Evolutionary conservation across 805 yeast genomes (phyloP), one percentile per base, ranked within the genome.

Genomic region (Wickerhamiella sorbophila): DNA sequence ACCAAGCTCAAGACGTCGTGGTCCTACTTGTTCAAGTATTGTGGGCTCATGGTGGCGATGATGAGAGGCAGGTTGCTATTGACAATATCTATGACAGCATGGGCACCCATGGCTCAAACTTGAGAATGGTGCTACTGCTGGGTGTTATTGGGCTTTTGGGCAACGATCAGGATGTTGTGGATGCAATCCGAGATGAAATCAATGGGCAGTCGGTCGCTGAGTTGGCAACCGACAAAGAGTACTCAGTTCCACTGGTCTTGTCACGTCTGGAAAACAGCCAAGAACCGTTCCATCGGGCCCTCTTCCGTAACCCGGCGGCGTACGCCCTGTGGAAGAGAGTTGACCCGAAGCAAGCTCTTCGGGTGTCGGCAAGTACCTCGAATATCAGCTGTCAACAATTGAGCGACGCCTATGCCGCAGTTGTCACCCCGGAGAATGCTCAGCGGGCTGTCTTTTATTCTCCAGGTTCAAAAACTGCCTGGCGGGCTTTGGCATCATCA

Each of bases 91-190:
- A 81, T 50, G 67, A 70, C 19, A 74, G 69, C 51, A 73, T 86
- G 33, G 78, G 72, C 45, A 65, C 62, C 3, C 59, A 71, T 43
- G 95, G 94, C 0, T 66, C 81, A 1, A 74, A 86, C 2, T 60
- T 84, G 36, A 53, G 74, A 19, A 74, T 82, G 1, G 77, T 83
- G 0, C 59, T 87, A 44, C 72, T 85, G 1, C 64, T 88, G 33
- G 95, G 94, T 4, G 86, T 93, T 0, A 75, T 88, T 0, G 67
- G 91, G 2, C 64, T 77, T 8, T 81, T 84, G 39, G 66, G 75
- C 37, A 62, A 71, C 43, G 63, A 65, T 4, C 78, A 72, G 14
- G 77, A 76, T 44, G 65, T 80, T 40, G 55, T 68, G 32, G 75
- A 71, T 1, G 76, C 91, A 0, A 67, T 79, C 15, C 69, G 70